Conservation (phyloP, 2,329 filamentous ascomycete species). For the Didymella arachidicola region DNA sequence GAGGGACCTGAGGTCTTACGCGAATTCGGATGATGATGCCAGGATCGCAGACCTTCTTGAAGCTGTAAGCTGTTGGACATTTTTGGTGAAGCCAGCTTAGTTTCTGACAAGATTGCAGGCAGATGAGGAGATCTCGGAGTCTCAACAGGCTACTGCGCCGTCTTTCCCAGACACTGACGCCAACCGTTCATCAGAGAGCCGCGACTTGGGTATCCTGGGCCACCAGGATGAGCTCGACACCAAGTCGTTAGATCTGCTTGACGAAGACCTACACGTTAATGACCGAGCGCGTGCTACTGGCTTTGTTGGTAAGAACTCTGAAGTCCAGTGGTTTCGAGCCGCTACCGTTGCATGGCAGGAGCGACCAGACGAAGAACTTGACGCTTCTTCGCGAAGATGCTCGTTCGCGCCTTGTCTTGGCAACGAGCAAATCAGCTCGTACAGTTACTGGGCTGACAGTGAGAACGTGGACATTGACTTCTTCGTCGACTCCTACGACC, state of each 20-base stretch:
- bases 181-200: slow-evolving; percentile 24
- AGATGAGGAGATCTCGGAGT: slow-evolving; percentile 39
- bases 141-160: slow-evolving; percentile 21
- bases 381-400: slow-evolving; percentile 11
- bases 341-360: slow-evolving; percentile 35
- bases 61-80: slow-evolving; percentile 21
- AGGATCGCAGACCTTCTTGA: slow-evolving; percentile 37
- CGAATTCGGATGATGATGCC: slow-evolving; percentile 31
- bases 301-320: slow-evolving; percentile 46
- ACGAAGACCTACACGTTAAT: slow-evolving; percentile 40
- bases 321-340: slow-evolving; percentile 44
- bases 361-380: slow-evolving; percentile 22
- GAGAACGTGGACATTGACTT: slow-evolving; percentile 35
- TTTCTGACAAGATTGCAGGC: slow-evolving; percentile 31
- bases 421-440: slow-evolving; percentile 41
- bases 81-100: neutral
- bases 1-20: slow-evolving; percentile 25
- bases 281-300: slow-evolving; percentile 41
- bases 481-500: slow-evolving; percentile 41
- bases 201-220: slow-evolving; percentile 17
- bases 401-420: slow-evolving; percentile 13
- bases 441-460: slow-evolving; percentile 47
- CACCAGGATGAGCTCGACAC: slow-evolving; percentile 27
- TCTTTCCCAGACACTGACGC: slow-evolving; percentile 32
- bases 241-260: slow-evolving; percentile 34